Conservation (phyloP, 371 early-diverging fungal genomes). For the Apophysomyces elegans region DNA sequence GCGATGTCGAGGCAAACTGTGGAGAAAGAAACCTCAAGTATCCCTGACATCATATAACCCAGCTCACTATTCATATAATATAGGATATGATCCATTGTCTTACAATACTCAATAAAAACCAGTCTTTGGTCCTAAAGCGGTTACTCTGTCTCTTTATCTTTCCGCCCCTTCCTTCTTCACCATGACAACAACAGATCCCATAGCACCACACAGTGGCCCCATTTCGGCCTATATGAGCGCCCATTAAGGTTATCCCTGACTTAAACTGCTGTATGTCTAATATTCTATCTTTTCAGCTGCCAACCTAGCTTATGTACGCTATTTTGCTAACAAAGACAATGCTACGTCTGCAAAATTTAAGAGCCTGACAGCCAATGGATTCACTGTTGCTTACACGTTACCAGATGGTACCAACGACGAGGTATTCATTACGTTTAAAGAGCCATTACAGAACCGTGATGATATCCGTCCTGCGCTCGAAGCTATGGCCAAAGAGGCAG, state of each 20-base stretch:
- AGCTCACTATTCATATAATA: too few relatives aligned
- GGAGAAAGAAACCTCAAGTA: background rate
- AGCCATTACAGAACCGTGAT: constrained; percentile 43
- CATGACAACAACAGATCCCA: constrained; percentile 33
- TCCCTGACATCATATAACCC: too few relatives aligned
- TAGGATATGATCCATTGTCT: too few relatives aligned
- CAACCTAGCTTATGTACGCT: constrained; percentile 50
- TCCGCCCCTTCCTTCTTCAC: background rate
- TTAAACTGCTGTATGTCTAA: background rate
- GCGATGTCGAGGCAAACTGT: background rate
- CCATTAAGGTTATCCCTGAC: constrained; percentile 36
- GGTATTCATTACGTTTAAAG: constrained; percentile 35
- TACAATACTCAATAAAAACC: background rate
- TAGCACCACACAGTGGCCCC: constrained; percentile 47
- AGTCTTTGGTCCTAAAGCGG: background rate
- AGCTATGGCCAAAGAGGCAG: constrained; percentile 56
- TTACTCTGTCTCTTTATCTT: background rate
- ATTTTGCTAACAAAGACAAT: constrained; percentile 37
- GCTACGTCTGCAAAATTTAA: constrained; percentile 46
- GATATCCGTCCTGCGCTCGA: constrained; percentile 50
- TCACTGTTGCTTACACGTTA: constrained; percentile 32
- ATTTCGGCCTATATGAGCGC: constrained; percentile 55
- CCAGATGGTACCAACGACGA: constrained; percentile 25
- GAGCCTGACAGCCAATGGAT: constrained; percentile 37
- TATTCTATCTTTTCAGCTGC: constrained; percentile 26